Base-by-base conservation (phyloP, 2,329 filamentous ascomycete genomes). In the Coleophoma eucalyptorum region DNA sequence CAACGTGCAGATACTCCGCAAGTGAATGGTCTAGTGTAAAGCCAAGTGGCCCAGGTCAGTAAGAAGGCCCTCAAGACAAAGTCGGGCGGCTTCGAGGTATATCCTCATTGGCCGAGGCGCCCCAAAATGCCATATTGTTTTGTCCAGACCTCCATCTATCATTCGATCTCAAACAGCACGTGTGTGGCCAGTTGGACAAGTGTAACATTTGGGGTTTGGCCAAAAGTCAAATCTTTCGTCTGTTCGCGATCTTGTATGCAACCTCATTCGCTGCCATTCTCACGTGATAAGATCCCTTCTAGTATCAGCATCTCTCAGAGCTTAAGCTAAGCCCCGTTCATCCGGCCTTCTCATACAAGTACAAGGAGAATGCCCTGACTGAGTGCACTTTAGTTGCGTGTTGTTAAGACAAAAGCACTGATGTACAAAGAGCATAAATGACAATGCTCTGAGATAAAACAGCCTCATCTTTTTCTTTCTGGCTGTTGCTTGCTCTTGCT, bases 311-410 rank as follows among this genome's bases (percentile, higher is more conserved):
- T 7, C 26, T 26, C 26, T 26, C 6, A 26, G 10, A 8, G 26
- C 26, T 26, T 3, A 26, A 26, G 26, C 26, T 5, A 44, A 20
- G 42, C 19, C 42, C 42, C 20, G 42, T 44, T 44, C 42, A 44
- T 44, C 42, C 42, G 20, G 19, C 12, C 18, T 44, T 33, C 42
- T 44, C 42, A 44, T 44, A 44, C 42, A 44, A 44, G 42, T 44
- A 44, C 42, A 44, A 44, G 42, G 42, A 32, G 42, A 31, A n/a
- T 26, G 31, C 42, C 42, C 20, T 44, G 42, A 31, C 5, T 10
- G 10, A 26, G 20, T 7, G 16, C 11, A 12, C 16, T 11, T 15
- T n/a, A 13, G 16, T 31, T 12, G 11, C 19, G 7, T 31, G 42
- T 32, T 44, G 42, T 44, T 26, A 5, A 26, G 42, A 33, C 19